phyloP scores from a whole-genome alignment of 345 rosid species.

The Murraya paniculata region DNA sequence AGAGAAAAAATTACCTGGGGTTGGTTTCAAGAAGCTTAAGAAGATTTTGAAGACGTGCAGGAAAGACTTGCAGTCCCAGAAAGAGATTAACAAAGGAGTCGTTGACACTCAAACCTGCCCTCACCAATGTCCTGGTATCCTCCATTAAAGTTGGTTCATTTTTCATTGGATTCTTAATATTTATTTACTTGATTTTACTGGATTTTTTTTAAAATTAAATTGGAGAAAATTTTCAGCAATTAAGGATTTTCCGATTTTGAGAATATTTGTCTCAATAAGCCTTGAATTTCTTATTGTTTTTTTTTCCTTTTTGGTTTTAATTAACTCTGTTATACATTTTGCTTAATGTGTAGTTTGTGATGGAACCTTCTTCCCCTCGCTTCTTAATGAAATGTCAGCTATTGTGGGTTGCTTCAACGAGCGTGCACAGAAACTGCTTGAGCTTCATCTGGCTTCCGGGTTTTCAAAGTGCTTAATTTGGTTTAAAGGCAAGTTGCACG shows the following conservation, averaged over 20 bases:
- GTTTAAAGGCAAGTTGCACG: conserved; percentile 58
- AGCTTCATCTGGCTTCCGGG: conserved; percentile 80
- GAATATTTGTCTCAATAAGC: neutral
- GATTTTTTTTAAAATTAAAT: too few relatives aligned
- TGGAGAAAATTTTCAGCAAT: too few relatives aligned
- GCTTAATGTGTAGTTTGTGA: conserved; percentile 62
- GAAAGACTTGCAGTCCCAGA: conserved; percentile 30
- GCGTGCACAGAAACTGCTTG: conserved; percentile 82
- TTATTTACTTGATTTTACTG: too few relatives aligned
- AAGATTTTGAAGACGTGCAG: conserved; percentile 75
- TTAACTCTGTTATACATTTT: neutral
- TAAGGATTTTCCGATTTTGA: neutral
- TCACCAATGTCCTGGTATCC: conserved; percentile 54
- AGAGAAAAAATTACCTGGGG: conserved; percentile 59
- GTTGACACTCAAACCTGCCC: conserved; percentile 42
- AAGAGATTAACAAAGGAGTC: conserved; percentile 17
- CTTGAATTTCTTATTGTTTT: neutral
- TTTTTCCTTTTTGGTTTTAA: too few relatives aligned
- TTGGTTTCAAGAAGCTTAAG: conserved; percentile 87
- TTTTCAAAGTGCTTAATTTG: conserved; percentile 62
- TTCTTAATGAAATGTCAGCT: conserved; percentile 73
- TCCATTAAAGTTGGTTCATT: neutral
- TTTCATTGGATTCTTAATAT: neutral
- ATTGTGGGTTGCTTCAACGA: conserved; percentile 81
- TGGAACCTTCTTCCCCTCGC: conserved; percentile 90